Percentiles rank a stretch among this genome's conserved stretches.
Evolutionary conservation across 2,329 filamentous ascomycete species (phyloP).

Genomic region (Fusarium sp.): DNA sequence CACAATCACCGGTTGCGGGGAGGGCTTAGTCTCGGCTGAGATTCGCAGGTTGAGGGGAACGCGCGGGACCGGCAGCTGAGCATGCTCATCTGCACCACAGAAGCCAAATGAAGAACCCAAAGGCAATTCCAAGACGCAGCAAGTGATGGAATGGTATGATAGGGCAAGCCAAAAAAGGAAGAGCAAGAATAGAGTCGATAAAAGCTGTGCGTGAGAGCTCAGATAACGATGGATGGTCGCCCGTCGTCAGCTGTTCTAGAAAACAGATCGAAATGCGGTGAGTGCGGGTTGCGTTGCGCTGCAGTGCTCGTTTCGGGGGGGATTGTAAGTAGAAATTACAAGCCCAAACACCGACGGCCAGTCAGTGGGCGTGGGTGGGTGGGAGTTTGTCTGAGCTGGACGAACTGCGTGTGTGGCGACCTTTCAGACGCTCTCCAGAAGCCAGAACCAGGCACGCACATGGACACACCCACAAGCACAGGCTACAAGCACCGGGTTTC

Average conservation of each 20-base stretch:
- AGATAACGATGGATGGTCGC: slow-evolving; percentile 15
- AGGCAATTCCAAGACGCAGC: background rate
- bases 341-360: background rate
- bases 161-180: slow-evolving; percentile 10
- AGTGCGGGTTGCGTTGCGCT: slow-evolving; percentile 6
- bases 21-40: slow-evolving; percentile 44
- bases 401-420: no score
- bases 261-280: slow-evolving; percentile 40
- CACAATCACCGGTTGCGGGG: slow-evolving; percentile 45
- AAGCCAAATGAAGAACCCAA: slow-evolving; percentile 21
- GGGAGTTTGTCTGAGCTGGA: no score
- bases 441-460: background rate
- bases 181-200: background rate
- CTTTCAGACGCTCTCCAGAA: no score
- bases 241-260: slow-evolving; percentile 29
- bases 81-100: slow-evolving; percentile 34
- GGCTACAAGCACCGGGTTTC: slow-evolving; percentile 34
- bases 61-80: slow-evolving; percentile 38
- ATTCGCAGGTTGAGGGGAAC: slow-evolving; percentile 42
- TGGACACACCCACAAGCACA: slow-evolving; percentile 27
- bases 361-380: slow-evolving; percentile 9
- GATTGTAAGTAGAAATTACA: slow-evolving; percentile 24
- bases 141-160: slow-evolving; percentile 8
- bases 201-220: slow-evolving; percentile 17
- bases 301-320: background rate